phyloP scores from a whole-genome alignment of 257 asterid species.

The Solanum sejunctum region DNA sequence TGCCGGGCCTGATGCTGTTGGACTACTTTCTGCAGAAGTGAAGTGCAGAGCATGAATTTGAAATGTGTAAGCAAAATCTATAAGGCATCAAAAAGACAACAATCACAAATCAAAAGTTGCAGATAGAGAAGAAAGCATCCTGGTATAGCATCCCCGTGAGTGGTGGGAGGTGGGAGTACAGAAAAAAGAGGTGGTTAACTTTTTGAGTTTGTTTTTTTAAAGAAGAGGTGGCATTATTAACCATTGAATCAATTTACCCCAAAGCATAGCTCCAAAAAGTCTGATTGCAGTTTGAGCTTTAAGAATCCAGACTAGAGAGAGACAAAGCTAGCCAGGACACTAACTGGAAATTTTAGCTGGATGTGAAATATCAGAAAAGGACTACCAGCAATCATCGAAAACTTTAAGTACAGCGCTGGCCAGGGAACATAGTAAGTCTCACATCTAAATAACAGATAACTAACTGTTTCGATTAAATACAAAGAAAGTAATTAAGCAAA shows the following conservation, averaged over 20 bases:
- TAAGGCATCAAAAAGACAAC: neutral
- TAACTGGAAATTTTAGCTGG: neutral
- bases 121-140: neutral
- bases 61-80: neutral
- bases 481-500: neutral
- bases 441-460: neutral
- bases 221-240: neutral
- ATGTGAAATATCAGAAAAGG: neutral
- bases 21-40: slow-evolving; percentile 59
- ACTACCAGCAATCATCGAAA: neutral
- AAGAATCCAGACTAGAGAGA: neutral
- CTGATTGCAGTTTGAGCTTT: neutral
- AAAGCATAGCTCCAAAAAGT: neutral
- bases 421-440: neutral
- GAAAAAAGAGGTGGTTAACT: neutral
- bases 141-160: neutral
- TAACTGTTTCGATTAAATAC: neutral
- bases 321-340: neutral
- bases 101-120: neutral
- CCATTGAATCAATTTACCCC: neutral
- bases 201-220: neutral
- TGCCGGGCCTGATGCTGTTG: slow-evolving; percentile 53
- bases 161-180: neutral
- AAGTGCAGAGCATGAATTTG: neutral
- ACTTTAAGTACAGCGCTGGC: neutral